These are phyloP conservation scores for Tritrichomonas foetus DNA, from an alignment of 208 protist genomes.

Conservation along the genomic window DNA sequence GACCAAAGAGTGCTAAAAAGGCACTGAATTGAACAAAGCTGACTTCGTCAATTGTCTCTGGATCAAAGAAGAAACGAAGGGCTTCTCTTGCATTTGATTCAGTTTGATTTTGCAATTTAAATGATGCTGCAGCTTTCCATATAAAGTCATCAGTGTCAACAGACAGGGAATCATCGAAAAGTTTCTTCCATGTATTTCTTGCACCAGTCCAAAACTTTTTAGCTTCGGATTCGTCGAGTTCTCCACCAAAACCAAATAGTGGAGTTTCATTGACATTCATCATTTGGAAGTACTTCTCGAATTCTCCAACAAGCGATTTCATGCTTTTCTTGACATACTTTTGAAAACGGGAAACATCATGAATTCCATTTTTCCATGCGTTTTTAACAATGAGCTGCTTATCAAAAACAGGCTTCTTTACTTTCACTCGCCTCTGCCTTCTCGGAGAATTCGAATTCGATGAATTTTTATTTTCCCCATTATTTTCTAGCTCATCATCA, in stretches of 20 bases:
- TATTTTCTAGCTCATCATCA: too few species aligned
- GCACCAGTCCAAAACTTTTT: background rate
- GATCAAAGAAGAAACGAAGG: background rate
- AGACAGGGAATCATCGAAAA: background rate
- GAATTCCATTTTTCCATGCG: background rate
- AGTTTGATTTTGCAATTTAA: background rate
- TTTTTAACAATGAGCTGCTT: background rate
- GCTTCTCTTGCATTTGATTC: background rate
- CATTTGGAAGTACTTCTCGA: background rate
- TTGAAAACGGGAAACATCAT: background rate
- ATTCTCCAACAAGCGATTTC: background rate
- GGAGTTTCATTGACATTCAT: background rate
- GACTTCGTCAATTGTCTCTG: background rate
- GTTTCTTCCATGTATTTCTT: background rate
- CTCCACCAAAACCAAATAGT: background rate
- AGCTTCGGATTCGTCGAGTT: background rate
- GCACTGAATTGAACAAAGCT: background rate
- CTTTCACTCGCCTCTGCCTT: too few species aligned
- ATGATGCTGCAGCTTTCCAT: background rate
- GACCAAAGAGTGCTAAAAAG: background rate
- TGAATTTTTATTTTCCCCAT: too few species aligned
- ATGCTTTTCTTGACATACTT: background rate
- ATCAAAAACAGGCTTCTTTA: background rate
- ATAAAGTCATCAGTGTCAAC: background rate
- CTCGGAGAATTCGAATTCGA: too few species aligned